Percentiles rank a stretch among this genome's conserved stretches.
Conservation (phyloP, 305 asterid genomes). For the Solanum chacoense region DNA sequence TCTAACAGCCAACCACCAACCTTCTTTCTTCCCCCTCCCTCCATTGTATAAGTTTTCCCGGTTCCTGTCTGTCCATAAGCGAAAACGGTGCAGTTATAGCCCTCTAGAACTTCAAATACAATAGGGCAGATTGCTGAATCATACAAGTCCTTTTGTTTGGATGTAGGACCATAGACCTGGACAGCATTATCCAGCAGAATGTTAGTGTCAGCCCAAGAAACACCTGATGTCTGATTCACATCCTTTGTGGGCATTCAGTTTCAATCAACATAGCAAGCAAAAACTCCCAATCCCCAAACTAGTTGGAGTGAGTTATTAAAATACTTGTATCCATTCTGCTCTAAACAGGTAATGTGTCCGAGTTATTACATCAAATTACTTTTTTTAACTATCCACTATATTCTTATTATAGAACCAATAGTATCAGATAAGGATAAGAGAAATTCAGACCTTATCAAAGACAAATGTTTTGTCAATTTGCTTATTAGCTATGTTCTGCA, state of each 20-base stretch:
- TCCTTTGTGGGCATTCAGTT: neutral
- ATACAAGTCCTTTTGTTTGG: conserved; percentile 87
- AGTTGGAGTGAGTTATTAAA: neutral
- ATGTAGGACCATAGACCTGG: conserved; percentile 88
- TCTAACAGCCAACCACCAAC: conserved; percentile 21
- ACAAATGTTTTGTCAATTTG: conserved; percentile 91
- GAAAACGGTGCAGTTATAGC: conserved; percentile 95
- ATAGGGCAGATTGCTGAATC: conserved; percentile 82
- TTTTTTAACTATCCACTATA: neutral
- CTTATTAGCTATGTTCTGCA: conserved; percentile 95
- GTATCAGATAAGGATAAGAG: neutral
- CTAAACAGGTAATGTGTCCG: neutral
- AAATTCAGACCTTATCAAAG: conserved; percentile 74
- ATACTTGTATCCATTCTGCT: neutral
- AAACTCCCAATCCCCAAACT: neutral
- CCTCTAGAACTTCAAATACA: conserved; percentile 90
- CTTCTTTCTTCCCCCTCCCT: conserved; percentile 97
- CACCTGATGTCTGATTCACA: neutral
- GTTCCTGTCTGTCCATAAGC: conserved; percentile 99
- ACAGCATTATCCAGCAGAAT: conserved; percentile 10
- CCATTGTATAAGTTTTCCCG: conserved; percentile 98
- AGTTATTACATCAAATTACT: neutral
- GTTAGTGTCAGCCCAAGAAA: neutral
- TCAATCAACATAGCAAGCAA: neutral
- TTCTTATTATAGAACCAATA: neutral